Evolutionary conservation across 306 rosid species (phyloP).

Genomic region (Fagus sylvatica): DNA sequence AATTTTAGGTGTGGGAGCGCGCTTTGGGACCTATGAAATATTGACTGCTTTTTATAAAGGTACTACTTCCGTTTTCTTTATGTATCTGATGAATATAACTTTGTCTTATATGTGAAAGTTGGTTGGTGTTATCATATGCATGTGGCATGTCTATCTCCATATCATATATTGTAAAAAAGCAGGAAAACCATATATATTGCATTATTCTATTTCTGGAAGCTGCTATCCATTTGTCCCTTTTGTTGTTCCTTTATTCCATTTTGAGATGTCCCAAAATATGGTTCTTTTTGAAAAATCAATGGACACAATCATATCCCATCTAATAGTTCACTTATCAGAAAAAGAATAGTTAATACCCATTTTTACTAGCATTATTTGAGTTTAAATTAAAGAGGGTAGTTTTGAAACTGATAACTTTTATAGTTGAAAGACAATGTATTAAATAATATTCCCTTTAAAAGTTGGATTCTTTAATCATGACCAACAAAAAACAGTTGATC

Average conservation of each 20-base stretch:
- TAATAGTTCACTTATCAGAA: too few relatives aligned
- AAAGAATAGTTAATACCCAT: too few relatives aligned
- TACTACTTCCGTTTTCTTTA: slow-evolving; percentile 22
- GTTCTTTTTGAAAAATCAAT: too few relatives aligned
- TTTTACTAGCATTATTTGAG: too few relatives aligned
- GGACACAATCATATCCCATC: too few relatives aligned
- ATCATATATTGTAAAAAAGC: not conserved
- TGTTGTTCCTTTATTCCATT: not conserved
- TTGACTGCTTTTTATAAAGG: slow-evolving; percentile 82
- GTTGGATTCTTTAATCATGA: too few relatives aligned
- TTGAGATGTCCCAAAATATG: too few relatives aligned
- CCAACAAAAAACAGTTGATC: too few relatives aligned
- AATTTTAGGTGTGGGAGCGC: slow-evolving; percentile 77
- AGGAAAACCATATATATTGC: not conserved
- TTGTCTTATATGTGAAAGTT: not conserved
- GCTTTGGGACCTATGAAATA: slow-evolving; percentile 87
- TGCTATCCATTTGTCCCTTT: not conserved
- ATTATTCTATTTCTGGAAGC: not conserved
- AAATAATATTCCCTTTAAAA: too few relatives aligned
- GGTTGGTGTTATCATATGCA: not conserved
- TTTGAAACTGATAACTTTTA: too few relatives aligned
- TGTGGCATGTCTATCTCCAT: not conserved
- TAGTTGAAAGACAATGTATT: too few relatives aligned
- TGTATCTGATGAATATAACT: not conserved
- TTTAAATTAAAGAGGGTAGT: too few relatives aligned